Percentiles rank a stretch among this genome's conserved stretches.
Conservation (phyloP, 306 rosid species). For the Vigna mungo region DNA sequence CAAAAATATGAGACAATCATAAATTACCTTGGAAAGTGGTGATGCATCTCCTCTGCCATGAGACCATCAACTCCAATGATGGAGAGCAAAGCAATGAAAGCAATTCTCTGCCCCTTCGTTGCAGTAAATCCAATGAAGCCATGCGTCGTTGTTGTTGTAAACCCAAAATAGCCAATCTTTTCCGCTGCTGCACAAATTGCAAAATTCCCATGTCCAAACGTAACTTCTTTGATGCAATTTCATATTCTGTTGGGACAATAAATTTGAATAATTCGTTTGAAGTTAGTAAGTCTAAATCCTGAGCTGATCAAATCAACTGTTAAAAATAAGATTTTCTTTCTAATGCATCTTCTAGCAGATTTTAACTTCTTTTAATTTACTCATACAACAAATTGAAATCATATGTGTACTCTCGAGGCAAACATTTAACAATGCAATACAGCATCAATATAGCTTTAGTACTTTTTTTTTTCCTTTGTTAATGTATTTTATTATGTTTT, state of each 20-base stretch:
- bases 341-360: no score
- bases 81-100: background rate
- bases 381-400: no score
- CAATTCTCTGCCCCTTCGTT: background rate
- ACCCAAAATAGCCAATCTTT: background rate
- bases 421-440: no score
- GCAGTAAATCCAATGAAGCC: conserved; percentile 1
- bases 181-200: background rate
- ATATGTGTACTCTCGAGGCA: no score
- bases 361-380: no score
- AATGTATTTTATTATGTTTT: no score
- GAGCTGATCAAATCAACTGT: background rate
- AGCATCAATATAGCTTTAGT: no score
- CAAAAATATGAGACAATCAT: no score
- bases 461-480: no score
- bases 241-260: background rate
- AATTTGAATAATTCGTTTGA: background rate
- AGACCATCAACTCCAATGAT: background rate
- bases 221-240: background rate
- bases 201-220: background rate
- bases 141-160: background rate
- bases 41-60: background rate
- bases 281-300: background rate
- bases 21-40: background rate
- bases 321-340: no score